Conservation (phyloP, 495 filamentous ascomycete species). For the Neurospora sublineolata region DNA sequence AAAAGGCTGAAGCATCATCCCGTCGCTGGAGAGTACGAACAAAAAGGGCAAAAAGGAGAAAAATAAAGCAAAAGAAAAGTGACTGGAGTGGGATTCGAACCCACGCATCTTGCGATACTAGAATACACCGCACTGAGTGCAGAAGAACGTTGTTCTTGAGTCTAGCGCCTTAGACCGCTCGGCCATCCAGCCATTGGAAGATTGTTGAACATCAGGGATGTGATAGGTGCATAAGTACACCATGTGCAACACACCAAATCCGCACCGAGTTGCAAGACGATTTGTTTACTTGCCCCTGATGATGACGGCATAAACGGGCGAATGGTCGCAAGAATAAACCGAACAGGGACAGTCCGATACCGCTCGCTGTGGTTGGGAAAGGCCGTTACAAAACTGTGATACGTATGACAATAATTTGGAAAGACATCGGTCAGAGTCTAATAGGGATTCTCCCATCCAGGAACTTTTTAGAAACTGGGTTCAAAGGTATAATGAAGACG, state of each 20-base stretch:
- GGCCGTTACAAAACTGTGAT: neutral
- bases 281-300: neutral
- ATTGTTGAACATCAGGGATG: neutral
- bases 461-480: accelerated
- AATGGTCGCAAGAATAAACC: neutral
- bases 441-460: neutral
- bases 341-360: neutral
- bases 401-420: neutral
- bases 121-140: constrained; percentile 3
- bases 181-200: constrained; percentile 15
- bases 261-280: neutral
- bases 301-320: neutral
- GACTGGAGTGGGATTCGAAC: constrained; percentile 11
- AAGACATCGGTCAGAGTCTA: neutral
- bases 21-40: neutral
- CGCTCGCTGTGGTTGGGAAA: neutral
- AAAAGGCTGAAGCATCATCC: neutral
- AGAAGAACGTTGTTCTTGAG: constrained; percentile 16
- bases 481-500: neutral
- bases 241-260: neutral
- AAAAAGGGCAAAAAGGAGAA: neutral
- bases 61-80: constrained; percentile 7
- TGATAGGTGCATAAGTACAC: neutral
- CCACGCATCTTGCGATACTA: constrained; percentile 1
- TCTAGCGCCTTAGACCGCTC: constrained; percentile 26